Evolutionary conservation across 2,329 filamentous ascomycete genomes (phyloP).

Genomic region (Penicillium sp.): DNA sequence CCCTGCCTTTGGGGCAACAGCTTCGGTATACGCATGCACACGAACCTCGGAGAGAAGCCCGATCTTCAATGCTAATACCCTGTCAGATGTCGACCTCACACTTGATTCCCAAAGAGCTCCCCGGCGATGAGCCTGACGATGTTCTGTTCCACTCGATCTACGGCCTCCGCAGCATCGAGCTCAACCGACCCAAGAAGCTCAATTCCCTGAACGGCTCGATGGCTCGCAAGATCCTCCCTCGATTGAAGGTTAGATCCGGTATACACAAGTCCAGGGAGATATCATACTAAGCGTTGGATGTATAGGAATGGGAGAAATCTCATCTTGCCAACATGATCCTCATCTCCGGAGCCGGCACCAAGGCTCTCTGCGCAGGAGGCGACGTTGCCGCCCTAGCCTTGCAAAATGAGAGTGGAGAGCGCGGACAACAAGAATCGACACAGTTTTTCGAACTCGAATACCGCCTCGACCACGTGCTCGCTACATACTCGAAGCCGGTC

Average conservation of each 20-base stretch:
- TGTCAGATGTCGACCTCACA: constrained; percentile 43
- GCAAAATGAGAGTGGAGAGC: constrained; percentile 65
- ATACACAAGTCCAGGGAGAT: neutral
- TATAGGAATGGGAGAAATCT: constrained; percentile 84
- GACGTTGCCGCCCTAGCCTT: constrained; percentile 77
- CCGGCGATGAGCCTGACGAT: constrained; percentile 76
- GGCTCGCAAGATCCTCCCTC: constrained; percentile 87
- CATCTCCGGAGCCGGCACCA: constrained; percentile 81
- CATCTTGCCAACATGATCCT: constrained; percentile 89
- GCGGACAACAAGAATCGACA: constrained; percentile 66
- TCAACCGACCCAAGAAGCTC: constrained; percentile 87
- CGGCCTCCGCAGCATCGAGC: constrained; percentile 84
- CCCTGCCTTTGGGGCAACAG: constrained; percentile 52
- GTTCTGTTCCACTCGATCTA: constrained; percentile 87
- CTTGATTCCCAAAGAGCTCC: constrained; percentile 51
- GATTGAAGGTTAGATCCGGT: constrained; percentile 56
- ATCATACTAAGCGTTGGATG: constrained; percentile 13
- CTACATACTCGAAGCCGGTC: constrained; percentile 89
- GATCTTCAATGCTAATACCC: constrained; percentile 15
- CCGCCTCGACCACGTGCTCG: constrained; percentile 90
- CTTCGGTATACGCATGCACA: constrained; percentile 48
- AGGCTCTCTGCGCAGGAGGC: constrained; percentile 88
- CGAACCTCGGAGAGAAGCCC: neutral
- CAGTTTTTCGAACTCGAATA: constrained; percentile 96
- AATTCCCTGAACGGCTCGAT: constrained; percentile 93